phyloP scores from a whole-genome alignment of 2,329 filamentous ascomycete species.

The Sporothrix mexicana region DNA sequence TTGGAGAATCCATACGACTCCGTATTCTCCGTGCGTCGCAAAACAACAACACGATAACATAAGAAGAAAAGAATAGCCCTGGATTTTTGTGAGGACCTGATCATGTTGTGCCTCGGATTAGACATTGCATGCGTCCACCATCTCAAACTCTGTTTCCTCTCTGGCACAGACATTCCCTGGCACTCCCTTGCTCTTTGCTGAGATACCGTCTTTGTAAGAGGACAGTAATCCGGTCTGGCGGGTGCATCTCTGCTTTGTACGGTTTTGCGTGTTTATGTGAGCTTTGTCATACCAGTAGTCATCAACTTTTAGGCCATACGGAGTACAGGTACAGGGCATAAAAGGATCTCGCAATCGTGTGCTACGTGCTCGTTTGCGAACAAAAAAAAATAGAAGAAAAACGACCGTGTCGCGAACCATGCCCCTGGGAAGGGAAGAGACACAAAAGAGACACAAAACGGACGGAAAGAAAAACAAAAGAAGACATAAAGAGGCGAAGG shows the following conservation, averaged over 20 bases:
- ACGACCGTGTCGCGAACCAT: background rate
- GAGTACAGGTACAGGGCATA: too few species aligned
- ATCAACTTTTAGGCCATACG: too few species aligned
- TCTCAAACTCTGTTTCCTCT: background rate
- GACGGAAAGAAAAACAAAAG: background rate
- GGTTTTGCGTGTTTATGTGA: too few species aligned
- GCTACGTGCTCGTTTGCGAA: background rate
- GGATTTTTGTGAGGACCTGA: background rate
- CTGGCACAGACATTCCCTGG: background rate
- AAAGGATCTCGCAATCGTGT: background rate
- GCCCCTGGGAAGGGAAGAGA: background rate
- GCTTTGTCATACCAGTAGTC: too few species aligned
- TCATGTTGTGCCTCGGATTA: background rate
- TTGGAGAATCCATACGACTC: too few species aligned
- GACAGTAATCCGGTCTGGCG: constrained; percentile 4
- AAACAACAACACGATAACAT: background rate
- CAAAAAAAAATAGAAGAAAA: background rate
- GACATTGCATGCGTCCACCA: background rate
- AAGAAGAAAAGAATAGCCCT: background rate
- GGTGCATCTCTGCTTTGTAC: background rate
- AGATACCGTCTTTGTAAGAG: background rate
- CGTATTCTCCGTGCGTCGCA: background rate
- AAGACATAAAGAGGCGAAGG: background rate
- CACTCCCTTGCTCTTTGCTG: background rate
- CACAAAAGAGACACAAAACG: background rate